phyloP scores from a whole-genome alignment of 2,329 filamentous ascomycete species.

The Colletotrichum graminicola region DNA sequence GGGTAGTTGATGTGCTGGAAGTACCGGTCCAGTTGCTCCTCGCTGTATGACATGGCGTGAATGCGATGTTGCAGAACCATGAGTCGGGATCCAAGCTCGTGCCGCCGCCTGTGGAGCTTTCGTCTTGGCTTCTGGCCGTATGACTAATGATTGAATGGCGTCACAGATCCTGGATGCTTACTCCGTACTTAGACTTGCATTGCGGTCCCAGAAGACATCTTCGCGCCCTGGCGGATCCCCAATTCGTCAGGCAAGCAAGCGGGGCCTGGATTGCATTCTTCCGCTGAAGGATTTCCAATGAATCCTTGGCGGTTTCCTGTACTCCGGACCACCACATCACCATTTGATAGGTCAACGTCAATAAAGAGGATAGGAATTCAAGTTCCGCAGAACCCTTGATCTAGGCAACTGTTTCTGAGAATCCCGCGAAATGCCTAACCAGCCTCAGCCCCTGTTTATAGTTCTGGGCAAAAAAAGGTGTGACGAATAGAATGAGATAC shows the following conservation, averaged over 20 bases:
- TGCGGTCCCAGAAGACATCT: neutral
- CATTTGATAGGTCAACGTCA: too few species aligned
- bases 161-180: neutral
- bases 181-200: neutral
- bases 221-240: neutral
- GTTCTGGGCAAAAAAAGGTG: too few species aligned
- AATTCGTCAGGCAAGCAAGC: neutral
- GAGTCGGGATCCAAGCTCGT: neutral
- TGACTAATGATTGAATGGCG: conserved; percentile 9
- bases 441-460: too few species aligned
- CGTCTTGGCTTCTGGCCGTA: too few species aligned
- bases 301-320: neutral
- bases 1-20: conserved; percentile 49
- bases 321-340: too few species aligned
- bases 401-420: too few species aligned
- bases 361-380: too few species aligned
- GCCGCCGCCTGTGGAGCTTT: too few species aligned
- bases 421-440: too few species aligned
- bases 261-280: neutral
- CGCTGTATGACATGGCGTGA: conserved; percentile 42
- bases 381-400: too few species aligned
- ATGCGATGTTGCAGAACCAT: neutral
- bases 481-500: too few species aligned
- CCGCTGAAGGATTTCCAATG: neutral
- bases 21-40: conserved; percentile 49